These are phyloP conservation scores for Schizophyllum commune DNA, from an alignment of 1,284 basidiomycete genomes.

Conservation along the genomic window DNA sequence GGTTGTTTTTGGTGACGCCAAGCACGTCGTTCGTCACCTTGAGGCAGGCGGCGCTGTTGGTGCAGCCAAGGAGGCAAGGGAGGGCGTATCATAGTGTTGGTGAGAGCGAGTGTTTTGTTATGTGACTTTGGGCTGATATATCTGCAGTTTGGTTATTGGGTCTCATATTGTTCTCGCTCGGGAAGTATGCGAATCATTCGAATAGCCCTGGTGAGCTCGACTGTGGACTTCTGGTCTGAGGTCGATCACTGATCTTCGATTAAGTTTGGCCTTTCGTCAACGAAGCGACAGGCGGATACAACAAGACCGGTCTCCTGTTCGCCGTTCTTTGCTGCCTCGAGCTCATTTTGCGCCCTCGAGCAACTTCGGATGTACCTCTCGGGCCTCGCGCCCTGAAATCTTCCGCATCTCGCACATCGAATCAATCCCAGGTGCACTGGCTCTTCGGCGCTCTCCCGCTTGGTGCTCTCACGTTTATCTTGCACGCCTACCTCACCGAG, in stretches of 20 bases:
- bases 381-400: no score
- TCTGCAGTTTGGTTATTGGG: slow-evolving; percentile 50
- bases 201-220: slow-evolving; percentile 72
- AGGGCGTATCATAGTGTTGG: background rate
- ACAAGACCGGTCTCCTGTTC: slow-evolving; percentile 55
- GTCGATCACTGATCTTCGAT: slow-evolving; percentile 1
- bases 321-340: slow-evolving; percentile 41
- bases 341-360: slow-evolving; percentile 4
- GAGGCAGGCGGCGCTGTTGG: background rate
- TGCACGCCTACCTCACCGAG: slow-evolving; percentile 78
- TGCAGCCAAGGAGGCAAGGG: background rate
- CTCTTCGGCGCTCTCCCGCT: slow-evolving; percentile 52
- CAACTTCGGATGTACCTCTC: background rate
- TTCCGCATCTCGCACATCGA: slow-evolving; percentile 7
- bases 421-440: slow-evolving; percentile 34
- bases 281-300: slow-evolving; percentile 61
- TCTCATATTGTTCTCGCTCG: slow-evolving; percentile 60
- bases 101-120: background rate
- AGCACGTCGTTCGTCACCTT: slow-evolving; percentile 25
- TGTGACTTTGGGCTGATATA: background rate
- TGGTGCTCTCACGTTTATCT: slow-evolving; percentile 66
- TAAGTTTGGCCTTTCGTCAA: slow-evolving; percentile 84
- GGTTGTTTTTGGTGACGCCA: slow-evolving; percentile 51
- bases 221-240: background rate
- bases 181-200: slow-evolving; percentile 73